phyloP scores from a whole-genome alignment of 2,329 filamentous ascomycete species.

The Xylariaceae sp. region DNA sequence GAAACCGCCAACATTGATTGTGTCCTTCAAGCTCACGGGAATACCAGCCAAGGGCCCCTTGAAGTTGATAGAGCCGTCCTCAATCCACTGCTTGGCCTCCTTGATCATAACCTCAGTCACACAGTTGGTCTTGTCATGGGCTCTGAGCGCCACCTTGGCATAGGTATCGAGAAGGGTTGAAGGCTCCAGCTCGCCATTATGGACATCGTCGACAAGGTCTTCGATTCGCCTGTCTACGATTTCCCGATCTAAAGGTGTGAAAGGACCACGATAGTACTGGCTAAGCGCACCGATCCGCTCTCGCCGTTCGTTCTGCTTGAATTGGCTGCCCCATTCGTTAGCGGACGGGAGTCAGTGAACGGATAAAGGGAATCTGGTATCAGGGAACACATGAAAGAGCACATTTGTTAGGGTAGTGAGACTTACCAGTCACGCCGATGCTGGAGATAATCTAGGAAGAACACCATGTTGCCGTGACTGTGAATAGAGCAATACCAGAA shows the following conservation, averaged over 20 bases:
- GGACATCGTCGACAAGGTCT: slow-evolving; percentile 71
- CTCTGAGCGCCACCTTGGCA: slow-evolving; percentile 76
- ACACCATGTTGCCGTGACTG: slow-evolving; percentile 32
- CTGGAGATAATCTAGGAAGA: slow-evolving; percentile 55
- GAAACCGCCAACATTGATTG: slow-evolving; percentile 73
- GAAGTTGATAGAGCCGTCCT: slow-evolving; percentile 56
- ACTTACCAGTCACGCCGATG: slow-evolving; percentile 66
- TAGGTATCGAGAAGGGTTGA: slow-evolving; percentile 76
- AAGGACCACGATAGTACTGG: slow-evolving; percentile 63
- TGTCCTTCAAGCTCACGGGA: slow-evolving; percentile 78
- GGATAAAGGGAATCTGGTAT: neutral
- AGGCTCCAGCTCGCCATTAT: slow-evolving; percentile 59
- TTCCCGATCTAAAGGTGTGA: slow-evolving; percentile 58
- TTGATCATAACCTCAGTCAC: slow-evolving; percentile 80
- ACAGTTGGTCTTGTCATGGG: slow-evolving; percentile 83
- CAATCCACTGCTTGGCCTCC: slow-evolving; percentile 68
- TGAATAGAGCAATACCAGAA: neutral
- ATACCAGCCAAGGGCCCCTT: slow-evolving; percentile 81
- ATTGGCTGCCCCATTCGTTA: slow-evolving; percentile 49
- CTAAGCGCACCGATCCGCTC: slow-evolving; percentile 62
- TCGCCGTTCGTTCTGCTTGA: slow-evolving; percentile 72
- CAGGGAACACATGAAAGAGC: neutral
- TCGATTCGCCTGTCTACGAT: slow-evolving; percentile 71
- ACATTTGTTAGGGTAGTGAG: neutral
- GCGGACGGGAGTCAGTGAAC: slow-evolving; percentile 1